Conservation (phyloP, 495 filamentous ascomycete species). For the Neurospora sp. region DNA sequence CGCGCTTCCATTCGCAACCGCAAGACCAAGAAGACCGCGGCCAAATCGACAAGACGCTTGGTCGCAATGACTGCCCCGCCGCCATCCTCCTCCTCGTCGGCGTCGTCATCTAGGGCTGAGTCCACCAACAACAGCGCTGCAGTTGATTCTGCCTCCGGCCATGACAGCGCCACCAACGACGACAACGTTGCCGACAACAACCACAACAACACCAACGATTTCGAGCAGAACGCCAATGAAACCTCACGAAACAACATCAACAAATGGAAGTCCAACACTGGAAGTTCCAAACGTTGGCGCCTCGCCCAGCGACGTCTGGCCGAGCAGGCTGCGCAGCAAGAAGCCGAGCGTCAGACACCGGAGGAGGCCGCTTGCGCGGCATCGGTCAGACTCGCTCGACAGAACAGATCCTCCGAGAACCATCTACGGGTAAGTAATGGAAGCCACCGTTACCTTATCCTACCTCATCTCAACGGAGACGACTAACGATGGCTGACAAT, state of each 20-base stretch:
- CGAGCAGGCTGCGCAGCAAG: neutral
- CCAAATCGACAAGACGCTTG: neutral
- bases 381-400: neutral
- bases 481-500: neutral
- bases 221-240: neutral
- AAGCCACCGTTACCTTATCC: neutral
- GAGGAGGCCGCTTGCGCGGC: neutral
- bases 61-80: neutral
- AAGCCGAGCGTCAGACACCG: neutral
- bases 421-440: neutral
- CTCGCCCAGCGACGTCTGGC: neutral
- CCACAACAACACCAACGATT: neutral
- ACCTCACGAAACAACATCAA: neutral
- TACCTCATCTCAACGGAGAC: neutral
- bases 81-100: neutral
- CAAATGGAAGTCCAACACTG: neutral
- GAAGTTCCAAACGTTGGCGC: neutral
- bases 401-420: neutral
- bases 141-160: neutral
- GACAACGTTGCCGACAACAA: neutral
- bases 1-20: neutral
- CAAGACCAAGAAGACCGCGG: neutral
- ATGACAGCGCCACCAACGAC: neutral
- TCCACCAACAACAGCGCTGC: neutral
- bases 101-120: neutral